phyloP scores from a whole-genome alignment of 2,329 filamentous ascomycete species.

The Beauveria sp. region DNA sequence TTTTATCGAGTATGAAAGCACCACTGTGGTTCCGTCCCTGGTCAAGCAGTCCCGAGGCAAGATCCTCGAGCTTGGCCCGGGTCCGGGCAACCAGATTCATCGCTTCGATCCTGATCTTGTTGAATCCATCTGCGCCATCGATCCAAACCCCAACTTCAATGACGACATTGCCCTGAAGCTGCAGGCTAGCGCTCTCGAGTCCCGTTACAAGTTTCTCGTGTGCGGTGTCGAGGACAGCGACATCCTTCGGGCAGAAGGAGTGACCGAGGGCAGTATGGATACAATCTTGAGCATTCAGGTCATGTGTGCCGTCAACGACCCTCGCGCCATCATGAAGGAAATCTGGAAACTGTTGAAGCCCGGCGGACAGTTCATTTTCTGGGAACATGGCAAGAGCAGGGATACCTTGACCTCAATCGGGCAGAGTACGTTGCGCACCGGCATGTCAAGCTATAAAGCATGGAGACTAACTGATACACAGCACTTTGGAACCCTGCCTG shows the following conservation, averaged over 20 bases:
- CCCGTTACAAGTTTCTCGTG: conserved; percentile 29
- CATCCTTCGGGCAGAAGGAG: conserved; percentile 26
- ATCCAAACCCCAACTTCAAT: conserved; percentile 29
- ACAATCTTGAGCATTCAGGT: conserved; percentile 34
- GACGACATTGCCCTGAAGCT: conserved; percentile 24
- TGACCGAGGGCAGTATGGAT: conserved; percentile 29
- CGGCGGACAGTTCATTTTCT: conserved; percentile 37
- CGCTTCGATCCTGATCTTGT: conserved; percentile 27
- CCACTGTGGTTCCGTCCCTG: conserved; percentile 5
- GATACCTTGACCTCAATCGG: not conserved
- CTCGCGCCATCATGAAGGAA: conserved; percentile 20
- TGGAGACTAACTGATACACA: not conserved
- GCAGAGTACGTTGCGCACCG: not conserved
- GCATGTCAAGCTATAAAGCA: not conserved
- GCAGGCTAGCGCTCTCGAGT: conserved; percentile 20
- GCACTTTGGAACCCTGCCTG: conserved; percentile 6
- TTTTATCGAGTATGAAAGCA: conserved; percentile 7
- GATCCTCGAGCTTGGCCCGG: conserved; percentile 37
- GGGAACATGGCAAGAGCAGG: conserved; percentile 29
- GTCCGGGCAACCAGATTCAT: conserved; percentile 35
- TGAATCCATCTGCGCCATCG: conserved; percentile 30
- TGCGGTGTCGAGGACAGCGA: conserved; percentile 31
- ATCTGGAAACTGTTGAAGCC: conserved; percentile 37
- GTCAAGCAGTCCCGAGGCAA: conserved; percentile 3
- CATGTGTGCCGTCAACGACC: conserved; percentile 30